Percentiles rank a stretch among this genome's conserved stretches.
These are phyloP conservation scores for Poteriospumella lacustris DNA, from an alignment of 108 stramenopile genomes.

Conservation along the genomic window DNA sequence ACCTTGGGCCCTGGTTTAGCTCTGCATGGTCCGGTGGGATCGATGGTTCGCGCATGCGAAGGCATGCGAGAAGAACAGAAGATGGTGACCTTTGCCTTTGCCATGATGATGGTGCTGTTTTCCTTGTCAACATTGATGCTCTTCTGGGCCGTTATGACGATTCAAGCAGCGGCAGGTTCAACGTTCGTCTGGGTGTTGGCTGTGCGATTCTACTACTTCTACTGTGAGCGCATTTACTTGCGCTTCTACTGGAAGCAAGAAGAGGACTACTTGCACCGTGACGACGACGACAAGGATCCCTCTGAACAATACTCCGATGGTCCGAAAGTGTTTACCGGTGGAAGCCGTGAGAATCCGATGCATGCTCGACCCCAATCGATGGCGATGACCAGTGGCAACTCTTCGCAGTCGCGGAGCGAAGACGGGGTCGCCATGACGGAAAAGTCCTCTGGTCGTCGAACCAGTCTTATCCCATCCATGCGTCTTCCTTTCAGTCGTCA, in stretches of 20 bases:
- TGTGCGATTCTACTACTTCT: neutral
- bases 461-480: too few relatives aligned
- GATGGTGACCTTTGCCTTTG: neutral
- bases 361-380: too few relatives aligned
- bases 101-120: neutral
- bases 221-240: neutral
- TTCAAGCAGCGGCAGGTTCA: neutral
- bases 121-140: neutral
- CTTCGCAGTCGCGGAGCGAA: too few relatives aligned
- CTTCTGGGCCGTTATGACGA: neutral
- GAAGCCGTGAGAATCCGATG: too few relatives aligned
- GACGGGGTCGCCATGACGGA: too few relatives aligned
- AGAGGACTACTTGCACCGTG: too few relatives aligned
- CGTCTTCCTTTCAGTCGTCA: too few relatives aligned
- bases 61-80: neutral
- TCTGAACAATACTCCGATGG: too few relatives aligned
- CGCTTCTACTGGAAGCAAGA: neutral
- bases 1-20: constrained; percentile 14
- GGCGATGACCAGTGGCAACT: too few relatives aligned
- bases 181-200: neutral
- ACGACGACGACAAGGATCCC: too few relatives aligned
- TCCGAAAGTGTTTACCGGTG: too few relatives aligned
- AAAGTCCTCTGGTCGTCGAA: too few relatives aligned
- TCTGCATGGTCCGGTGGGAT: neutral
- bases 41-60: neutral